phyloP scores from a whole-genome alignment of 1,284 basidiomycete species.

The Cutaneotrichosporon arboriforme region DNA sequence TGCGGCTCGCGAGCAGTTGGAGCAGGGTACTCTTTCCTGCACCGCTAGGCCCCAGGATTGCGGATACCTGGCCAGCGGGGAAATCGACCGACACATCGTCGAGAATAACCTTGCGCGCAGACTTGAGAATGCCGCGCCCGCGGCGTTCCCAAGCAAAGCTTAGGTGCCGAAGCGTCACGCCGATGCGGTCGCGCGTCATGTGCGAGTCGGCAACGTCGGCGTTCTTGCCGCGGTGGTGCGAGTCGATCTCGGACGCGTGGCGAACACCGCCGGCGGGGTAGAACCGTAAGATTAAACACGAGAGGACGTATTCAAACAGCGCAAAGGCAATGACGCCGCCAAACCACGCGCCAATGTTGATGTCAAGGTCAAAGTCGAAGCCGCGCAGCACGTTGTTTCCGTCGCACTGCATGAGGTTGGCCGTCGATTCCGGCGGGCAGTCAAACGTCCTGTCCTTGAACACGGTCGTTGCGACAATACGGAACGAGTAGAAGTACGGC shows the following conservation, averaged over 20 bases:
- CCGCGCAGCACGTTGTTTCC: conserved; percentile 50
- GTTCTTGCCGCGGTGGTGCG: conserved; percentile 40
- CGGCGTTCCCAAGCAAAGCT: conserved; percentile 39
- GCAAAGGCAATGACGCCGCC: conserved; percentile 47
- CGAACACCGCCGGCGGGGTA: conserved; percentile 49
- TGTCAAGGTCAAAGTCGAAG: conserved; percentile 37
- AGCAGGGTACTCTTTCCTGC: conserved; percentile 52
- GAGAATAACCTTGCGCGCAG: conserved; percentile 47
- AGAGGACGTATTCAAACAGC: conserved; percentile 38
- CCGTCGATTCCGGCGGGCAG: conserved; percentile 42
- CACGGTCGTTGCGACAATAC: conserved; percentile 45
- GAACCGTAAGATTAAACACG: conserved; percentile 42
- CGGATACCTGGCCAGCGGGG: conserved; percentile 50
- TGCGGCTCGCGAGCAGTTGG: conserved; percentile 50
- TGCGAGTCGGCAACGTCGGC: conserved; percentile 44
- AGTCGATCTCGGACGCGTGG: conserved; percentile 46
- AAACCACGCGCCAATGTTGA: conserved; percentile 47
- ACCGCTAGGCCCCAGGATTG: conserved; percentile 50
- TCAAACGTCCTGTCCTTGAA: conserved; percentile 48
- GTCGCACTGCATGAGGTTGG: conserved; percentile 45
- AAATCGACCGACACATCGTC: conserved; percentile 49
- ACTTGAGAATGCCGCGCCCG: conserved; percentile 25
- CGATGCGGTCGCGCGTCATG: conserved; percentile 44
- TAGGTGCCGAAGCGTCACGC: conserved; percentile 42
- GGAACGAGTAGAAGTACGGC: conserved; percentile 41